Evolutionary conservation across 805 yeast genomes (phyloP).

Genomic region (Sugiyamaella qingdaonensis): DNA sequence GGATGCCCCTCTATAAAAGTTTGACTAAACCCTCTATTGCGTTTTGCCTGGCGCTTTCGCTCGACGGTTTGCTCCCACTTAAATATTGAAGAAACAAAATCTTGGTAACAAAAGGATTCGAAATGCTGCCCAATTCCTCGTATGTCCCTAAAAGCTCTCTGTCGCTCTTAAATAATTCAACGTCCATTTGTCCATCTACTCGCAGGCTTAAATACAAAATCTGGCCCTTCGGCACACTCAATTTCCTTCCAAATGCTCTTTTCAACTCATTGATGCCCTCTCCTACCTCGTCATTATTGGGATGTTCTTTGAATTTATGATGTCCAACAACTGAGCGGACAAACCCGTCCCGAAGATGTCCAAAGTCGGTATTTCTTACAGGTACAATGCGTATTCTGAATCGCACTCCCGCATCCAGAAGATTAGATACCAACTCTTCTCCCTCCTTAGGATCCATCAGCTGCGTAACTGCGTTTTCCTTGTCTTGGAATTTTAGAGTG

Average conservation of each 20-base stretch:
- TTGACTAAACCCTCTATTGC: constrained; percentile 36
- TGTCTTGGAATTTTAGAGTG: constrained; percentile 2
- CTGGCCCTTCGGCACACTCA: constrained; percentile 73
- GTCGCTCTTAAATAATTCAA: constrained; percentile 42
- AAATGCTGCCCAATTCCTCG: constrained; percentile 53
- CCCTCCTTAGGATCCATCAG: constrained; percentile 48
- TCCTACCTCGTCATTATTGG: constrained; percentile 38
- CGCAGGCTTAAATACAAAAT: constrained; percentile 56
- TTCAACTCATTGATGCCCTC: constrained; percentile 67
- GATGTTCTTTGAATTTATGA: constrained; percentile 49
- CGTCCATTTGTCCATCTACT: constrained; percentile 42
- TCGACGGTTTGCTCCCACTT: constrained; percentile 62
- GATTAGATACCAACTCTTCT: constrained; percentile 47
- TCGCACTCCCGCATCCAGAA: constrained; percentile 57
- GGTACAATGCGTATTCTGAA: constrained; percentile 78
- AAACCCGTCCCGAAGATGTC: constrained; percentile 85
- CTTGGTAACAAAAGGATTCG: constrained; percentile 58
- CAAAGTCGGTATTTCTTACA: constrained; percentile 84
- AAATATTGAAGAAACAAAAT: constrained; percentile 73
- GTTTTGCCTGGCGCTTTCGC: constrained; percentile 48
- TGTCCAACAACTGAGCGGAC: constrained; percentile 72
- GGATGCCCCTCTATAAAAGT: not conserved
- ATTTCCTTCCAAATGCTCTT: constrained; percentile 55
- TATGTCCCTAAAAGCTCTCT: constrained; percentile 26
- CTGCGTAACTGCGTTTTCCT: constrained; percentile 35